Percentiles rank a stretch among this genome's conserved stretches.
phyloP scores from a whole-genome alignment of 768 basidiomycete species.

The Agrocybe chaxingu region DNA sequence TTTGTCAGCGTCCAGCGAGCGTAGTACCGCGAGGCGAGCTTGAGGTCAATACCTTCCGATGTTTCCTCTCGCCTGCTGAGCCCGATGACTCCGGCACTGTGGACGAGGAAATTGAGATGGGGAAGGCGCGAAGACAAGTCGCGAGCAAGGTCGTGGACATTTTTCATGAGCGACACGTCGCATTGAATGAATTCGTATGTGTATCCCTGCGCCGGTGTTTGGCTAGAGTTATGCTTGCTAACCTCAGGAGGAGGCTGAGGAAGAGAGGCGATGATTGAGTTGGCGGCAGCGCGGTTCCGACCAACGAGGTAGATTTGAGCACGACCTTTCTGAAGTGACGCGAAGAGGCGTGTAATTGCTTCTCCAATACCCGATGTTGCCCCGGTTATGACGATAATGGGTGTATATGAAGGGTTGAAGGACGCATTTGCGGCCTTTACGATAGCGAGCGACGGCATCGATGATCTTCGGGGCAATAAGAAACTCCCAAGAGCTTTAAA shows the following conservation, averaged over 20 bases:
- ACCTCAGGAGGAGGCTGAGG: not conserved
- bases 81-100: constrained; percentile 31
- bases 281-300: constrained; percentile 34
- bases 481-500: too few species aligned
- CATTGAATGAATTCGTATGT: constrained; percentile 35
- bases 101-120: constrained; percentile 39
- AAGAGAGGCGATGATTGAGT: constrained; percentile 30
- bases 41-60: constrained; percentile 38
- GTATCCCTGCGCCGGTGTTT: constrained; percentile 4
- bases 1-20: constrained; percentile 34
- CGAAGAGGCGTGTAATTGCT: constrained; percentile 32
- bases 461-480: too few species aligned
- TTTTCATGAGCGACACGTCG: constrained; percentile 38
- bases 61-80: constrained; percentile 32
- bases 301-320: constrained; percentile 41
- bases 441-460: not conserved
- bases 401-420: constrained; percentile 20
- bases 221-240: too few species aligned
- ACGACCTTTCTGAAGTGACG: constrained; percentile 33
- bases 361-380: constrained; percentile 30
- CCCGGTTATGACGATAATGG: constrained; percentile 24
- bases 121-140: constrained; percentile 27
- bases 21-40: constrained; percentile 38
- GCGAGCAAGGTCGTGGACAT: constrained; percentile 27
- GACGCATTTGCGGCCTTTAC: constrained; percentile 20